Base-by-base conservation (phyloP, 495 filamentous ascomycete species). In the Aspergillus indologenus region DNA sequence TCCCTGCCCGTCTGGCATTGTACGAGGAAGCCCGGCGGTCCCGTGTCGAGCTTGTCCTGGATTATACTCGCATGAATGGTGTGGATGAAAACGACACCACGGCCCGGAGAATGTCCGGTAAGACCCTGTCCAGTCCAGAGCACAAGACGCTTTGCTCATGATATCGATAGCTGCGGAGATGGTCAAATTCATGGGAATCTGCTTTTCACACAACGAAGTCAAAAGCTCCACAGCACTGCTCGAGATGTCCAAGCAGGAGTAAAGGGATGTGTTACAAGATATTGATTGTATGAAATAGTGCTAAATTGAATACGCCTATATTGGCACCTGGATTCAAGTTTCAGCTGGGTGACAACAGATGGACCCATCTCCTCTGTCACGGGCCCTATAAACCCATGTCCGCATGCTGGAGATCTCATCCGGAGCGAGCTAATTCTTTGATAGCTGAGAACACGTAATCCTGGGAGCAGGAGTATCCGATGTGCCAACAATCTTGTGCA, bases 11-110 rank as follows among this genome's bases (percentile, higher is more conserved):
- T 2, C 65, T 87, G 17, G 65, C 71, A 59, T 57, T 87, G 8
- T 89, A 87, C 61, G 73, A 86, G 54, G 62, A 71, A 19, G 75
- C 79, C 15, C 65, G 85, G 19, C 65, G 61, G 1, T 55, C 61
- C 1, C 61, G 68, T 1, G 58, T 71, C 1, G 64, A 73, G 0
- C 23, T 58, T 31, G 44, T 62, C 8, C 17, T 66, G 49, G 26
- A 63, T 6, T 59, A 59, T 47, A 63, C 55, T 1, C 43, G 55
- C 11, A 45, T 45, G 9, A 62, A 62, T 44, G 55, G 45, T 1
- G 45, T 45, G 0, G 51, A 62, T 19, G 55, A 62, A 8, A 53
- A 57, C 15, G 55, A 58, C 20, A 12, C 31, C 1, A 45, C 24
- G 11, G 56, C 50, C 5, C 19, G 20, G 20, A 23, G 45, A 48